Percentiles rank a stretch among this genome's conserved stretches.
Conservation (phyloP, 2,329 filamentous ascomycete species). For the Scortechinia acanthostroma region DNA sequence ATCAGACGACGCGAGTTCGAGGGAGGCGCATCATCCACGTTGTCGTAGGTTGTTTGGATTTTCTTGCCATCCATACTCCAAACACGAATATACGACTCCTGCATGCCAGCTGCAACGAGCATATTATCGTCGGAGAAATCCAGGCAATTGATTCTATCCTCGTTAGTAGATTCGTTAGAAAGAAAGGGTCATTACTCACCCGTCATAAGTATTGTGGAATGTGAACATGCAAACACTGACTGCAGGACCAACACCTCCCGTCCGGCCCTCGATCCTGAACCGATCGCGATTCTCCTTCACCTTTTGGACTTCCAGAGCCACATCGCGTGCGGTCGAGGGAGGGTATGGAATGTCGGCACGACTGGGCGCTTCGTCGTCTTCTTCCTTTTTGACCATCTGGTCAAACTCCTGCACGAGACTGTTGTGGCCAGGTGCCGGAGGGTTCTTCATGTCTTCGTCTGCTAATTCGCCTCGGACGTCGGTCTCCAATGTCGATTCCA, state of each 20-base stretch:
- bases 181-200: constrained; percentile 22
- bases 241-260: constrained; percentile 53
- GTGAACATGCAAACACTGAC: constrained; percentile 64
- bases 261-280: constrained; percentile 52
- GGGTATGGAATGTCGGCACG: constrained; percentile 51
- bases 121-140: constrained; percentile 59
- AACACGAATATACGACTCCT: constrained; percentile 58
- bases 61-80: constrained; percentile 56
- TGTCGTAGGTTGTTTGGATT: constrained; percentile 40
- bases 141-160: constrained; percentile 47
- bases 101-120: constrained; percentile 53
- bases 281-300: constrained; percentile 60
- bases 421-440: constrained; percentile 41
- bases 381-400: constrained; percentile 57
- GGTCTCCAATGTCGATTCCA: constrained; percentile 48
- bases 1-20: constrained; percentile 56
- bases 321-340: constrained; percentile 51
- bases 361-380: constrained; percentile 50
- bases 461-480: constrained; percentile 55
- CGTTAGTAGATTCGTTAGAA: background rate
- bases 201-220: constrained; percentile 62
- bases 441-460: constrained; percentile 45
- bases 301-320: constrained; percentile 58
- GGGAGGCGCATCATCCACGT: constrained; percentile 27
- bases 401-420: constrained; percentile 55